Base-by-base conservation (phyloP, 345 rosid genomes). In the Diplotaxis tenuifolia region DNA sequence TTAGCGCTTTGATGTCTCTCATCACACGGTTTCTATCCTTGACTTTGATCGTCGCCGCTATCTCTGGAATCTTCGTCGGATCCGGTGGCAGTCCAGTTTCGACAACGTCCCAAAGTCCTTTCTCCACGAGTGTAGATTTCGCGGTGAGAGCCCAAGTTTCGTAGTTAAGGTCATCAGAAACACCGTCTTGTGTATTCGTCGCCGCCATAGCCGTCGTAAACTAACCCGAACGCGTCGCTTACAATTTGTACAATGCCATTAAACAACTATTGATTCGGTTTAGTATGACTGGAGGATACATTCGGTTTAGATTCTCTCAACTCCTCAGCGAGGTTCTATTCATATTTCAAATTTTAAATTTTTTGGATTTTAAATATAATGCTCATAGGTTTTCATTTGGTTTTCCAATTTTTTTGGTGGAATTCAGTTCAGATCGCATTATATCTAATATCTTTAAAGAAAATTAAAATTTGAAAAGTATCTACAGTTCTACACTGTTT, bases 31-130 rank as follows among this genome's bases (percentile, higher is more conserved):
- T 67, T 23, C 78, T 59, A 2, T 65, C 77, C 16, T 5, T 5
- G 28, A 25, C 28, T 25, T 25, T 25, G 28, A 25, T 25, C 28
- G 28, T 25, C 28, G 28, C 28, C 4, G 28, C 28, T 25, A 25
- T 2, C 28, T 25, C 28, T 25, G 28, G 28, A 25, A 25, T 25
- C 28, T 25, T 25, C 3, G 28, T 25, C 28, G 28, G 28, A 25
- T 25, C 28, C 2, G 28, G 28, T 25, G 28, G 28, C 4, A 25
- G 28, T 25, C 28, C 28, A 5, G 3, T 25, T 25, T 25, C 28
- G 28, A 25, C 67, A 0, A 74, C 67, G 49, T 66, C 61, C 72
- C 78, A 67, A 23, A 74, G 62, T 11, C 53, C 53, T 34, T 59
- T 34, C 31, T 32, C 54, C 27, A 9, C 3, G 2, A 67, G 55